Base-by-base conservation (phyloP, 768 basidiomycete genomes). In the Coprinellus aureogranulatus region DNA sequence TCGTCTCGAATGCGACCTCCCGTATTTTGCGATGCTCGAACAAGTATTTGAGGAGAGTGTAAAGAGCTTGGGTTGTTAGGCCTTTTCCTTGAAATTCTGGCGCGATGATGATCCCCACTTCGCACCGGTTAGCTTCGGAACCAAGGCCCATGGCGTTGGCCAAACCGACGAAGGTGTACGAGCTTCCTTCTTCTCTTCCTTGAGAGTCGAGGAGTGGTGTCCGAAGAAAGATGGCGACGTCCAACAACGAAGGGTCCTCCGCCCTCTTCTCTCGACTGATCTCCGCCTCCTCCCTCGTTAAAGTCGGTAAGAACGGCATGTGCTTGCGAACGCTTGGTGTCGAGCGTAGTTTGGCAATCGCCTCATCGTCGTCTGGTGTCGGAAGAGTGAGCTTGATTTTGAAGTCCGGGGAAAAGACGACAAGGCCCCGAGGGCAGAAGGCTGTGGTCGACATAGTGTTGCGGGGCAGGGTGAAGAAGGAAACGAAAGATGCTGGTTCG, bases 1-100 rank as follows among this genome's bases (percentile, higher is more conserved):
- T 67, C 3, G 78, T 79, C 49, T 76, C 72, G 54, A 81, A 77
- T 3, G 69, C 67, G 16, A 72, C 70, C 20, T 78, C 67, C 58
- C 78, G 77, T 11, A 80, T 60, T n/a, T 69, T 69, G 25, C 67
- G 64, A 39, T 73, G 69, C 55, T 78, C 79, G 58, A 81, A 81
- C 0, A 71, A 68, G 55, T 74, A 73, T 57, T 64, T 64, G 31
- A 81, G 59, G 12, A 78, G 30, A 6, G 68, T 67, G 59, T 79
- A 76, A 22, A 81, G 64, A 10, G 74, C 68, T 49, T 77, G 78
- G 6, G 78, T 81, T 37, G 73, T 78, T 40, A 77, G 56, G 3
- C 75, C 73, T 34, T 67, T 66, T 22, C 77, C 69, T 31, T 76
- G 72, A 3, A 68, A 53, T 20, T 74, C 70, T 3, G 76, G 73